Base-by-base conservation (phyloP, 2,329 filamentous ascomycete species). In the Phaeoacremonium minimum region DNA sequence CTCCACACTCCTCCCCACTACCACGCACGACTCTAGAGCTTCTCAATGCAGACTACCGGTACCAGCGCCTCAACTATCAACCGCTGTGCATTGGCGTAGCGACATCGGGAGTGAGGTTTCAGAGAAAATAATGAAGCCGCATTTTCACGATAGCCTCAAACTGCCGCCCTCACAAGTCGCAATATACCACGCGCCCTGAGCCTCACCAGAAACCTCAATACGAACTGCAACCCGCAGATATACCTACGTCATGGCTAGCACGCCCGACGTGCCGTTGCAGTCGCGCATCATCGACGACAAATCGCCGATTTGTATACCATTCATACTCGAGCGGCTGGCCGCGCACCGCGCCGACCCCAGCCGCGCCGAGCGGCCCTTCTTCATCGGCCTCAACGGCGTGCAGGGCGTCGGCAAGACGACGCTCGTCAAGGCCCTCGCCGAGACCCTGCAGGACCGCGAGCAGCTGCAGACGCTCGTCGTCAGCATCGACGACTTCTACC, bases 381-480 rank as follows among this genome's bases (percentile, higher is more conserved):
- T 95, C 57, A 73, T 96, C 44, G 91, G 89, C 32, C 75, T 97
- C 51, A 95, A 94, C 51, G 91, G 90, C 42, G 80, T 95, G 18
- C 91, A 96, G 64, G 91, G 91, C 42, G 84, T 87, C 26, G 91
- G 91, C 48, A 96, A 97, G 67, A 94, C 90, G 4, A 94, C 90
- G 11, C 75, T 95, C 51, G 89, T 90, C 26, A 72, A 72, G 26
- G 71, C 75, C 5, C 74, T 95, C 30, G 73, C 79, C 46, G 56
- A 69, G 15, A 77, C 74, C 12, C 75, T 91, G 26, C 68, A 74
- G 32, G 58, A 67, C 12, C 50, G 62, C 18, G 69, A 82, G 51
- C 71, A 72, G 15, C 70, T 86, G 16, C 65, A 73, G 40, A 84
- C 83, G 4, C 68, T 86, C 33, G 83, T 88, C 36, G 75, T 87